Percentiles rank a stretch among this genome's conserved stretches.
These are phyloP conservation scores for Cnidoscolus chayamansa DNA, from an alignment of 441 rosid genomes.

Conservation along the genomic window DNA sequence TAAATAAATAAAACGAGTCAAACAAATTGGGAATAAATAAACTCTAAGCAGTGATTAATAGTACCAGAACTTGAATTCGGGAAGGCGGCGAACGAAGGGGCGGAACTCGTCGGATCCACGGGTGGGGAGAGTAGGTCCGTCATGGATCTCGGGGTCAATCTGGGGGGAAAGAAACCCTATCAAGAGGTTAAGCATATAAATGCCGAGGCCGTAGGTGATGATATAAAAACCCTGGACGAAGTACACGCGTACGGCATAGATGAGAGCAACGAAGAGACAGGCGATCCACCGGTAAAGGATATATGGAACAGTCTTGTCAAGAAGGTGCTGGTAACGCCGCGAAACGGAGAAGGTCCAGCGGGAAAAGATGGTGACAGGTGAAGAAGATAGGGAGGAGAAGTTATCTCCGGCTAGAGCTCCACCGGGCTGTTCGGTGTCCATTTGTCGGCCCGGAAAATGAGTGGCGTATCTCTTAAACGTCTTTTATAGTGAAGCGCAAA, in stretches of 20 bases:
- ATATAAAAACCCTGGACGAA: conserved; percentile 76
- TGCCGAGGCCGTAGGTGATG: conserved; percentile 76
- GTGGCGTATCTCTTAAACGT: too few relatives aligned
- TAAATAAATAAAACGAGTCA: not conserved
- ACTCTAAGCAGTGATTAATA: not conserved
- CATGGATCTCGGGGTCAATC: conserved; percentile 64
- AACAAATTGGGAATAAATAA: not conserved
- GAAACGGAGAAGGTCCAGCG: conserved; percentile 43
- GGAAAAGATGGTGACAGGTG: conserved; percentile 45
- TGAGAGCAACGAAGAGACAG: conserved; percentile 38
- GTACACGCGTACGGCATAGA: conserved; percentile 74
- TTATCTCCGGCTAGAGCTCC: conserved; percentile 36
- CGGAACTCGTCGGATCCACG: conserved; percentile 84
- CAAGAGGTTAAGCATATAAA: conserved; percentile 63
- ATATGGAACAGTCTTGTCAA: conserved; percentile 74
- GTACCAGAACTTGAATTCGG: conserved; percentile 87
- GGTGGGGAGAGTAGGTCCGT: conserved; percentile 67
- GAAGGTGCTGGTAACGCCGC: conserved; percentile 67
- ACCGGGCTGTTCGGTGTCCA: conserved; percentile 53
- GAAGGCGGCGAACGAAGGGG: conserved; percentile 79
- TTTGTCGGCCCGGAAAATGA: conserved; percentile 26
- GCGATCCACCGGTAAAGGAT: conserved; percentile 68
- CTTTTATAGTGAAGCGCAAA: too few relatives aligned
- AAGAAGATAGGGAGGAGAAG: conserved; percentile 32
- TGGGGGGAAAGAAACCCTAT: conserved; percentile 84